Evolutionary conservation across 1,284 basidiomycete species (phyloP).

Genomic region (Trametes hirsuta): DNA sequence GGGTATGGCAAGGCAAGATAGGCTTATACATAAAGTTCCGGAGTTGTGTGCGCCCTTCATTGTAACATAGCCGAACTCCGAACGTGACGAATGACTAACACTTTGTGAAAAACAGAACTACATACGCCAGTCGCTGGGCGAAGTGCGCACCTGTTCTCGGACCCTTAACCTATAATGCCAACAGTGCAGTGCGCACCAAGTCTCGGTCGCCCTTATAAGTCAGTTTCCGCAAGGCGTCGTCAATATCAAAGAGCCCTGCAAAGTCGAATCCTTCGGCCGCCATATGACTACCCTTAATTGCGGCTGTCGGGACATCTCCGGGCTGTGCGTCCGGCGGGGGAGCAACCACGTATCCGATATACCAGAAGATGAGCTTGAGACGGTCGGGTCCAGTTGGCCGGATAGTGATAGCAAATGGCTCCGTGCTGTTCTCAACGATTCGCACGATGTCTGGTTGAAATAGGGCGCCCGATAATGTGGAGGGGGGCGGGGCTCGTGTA

Average conservation of each 20-base stretch:
- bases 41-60: too few relatives aligned
- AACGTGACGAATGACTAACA: too few relatives aligned
- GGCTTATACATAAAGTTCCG: too few relatives aligned
- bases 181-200: constrained; percentile 22
- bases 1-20: too few relatives aligned
- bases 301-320: neutral
- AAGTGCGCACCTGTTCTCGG: neutral
- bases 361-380: constrained; percentile 53
- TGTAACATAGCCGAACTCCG: too few relatives aligned
- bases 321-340: constrained; percentile 7
- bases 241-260: constrained; percentile 41
- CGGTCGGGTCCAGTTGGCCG: constrained; percentile 36
- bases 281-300: constrained; percentile 42
- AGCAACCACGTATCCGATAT: constrained; percentile 37
- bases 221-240: constrained; percentile 40
- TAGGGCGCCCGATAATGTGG: constrained; percentile 22
- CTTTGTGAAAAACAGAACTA: too few relatives aligned
- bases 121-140: too few relatives aligned
- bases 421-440: constrained; percentile 31
- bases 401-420: constrained; percentile 42
- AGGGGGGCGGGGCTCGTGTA: constrained; percentile 43
- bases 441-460: constrained; percentile 34
- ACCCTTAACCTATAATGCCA: neutral
- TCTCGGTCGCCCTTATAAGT: constrained; percentile 42
- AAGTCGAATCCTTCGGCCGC: constrained; percentile 42